Conservation (phyloP, 306 rosid species). For the Senna siamea region DNA sequence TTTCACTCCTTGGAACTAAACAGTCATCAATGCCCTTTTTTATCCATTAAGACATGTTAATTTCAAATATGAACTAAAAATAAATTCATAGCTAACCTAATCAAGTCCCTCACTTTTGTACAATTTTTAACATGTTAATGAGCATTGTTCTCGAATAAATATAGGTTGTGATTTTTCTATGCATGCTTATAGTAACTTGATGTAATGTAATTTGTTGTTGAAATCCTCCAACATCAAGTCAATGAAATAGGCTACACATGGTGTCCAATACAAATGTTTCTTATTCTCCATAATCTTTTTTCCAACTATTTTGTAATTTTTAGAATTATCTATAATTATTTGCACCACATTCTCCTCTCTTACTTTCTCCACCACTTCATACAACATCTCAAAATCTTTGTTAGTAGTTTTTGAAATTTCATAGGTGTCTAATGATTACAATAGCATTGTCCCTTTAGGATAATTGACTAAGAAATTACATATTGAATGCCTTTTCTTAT, state of each 20-base stretch:
- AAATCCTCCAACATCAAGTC: neutral
- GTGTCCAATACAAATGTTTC: neutral
- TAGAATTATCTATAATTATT: too few relatives aligned
- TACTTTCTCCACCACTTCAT: neutral
- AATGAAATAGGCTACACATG: neutral
- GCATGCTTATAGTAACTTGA: neutral
- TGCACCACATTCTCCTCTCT: neutral
- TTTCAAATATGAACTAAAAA: neutral
- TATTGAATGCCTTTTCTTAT: neutral
- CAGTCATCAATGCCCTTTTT: neutral
- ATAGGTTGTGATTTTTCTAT: neutral
- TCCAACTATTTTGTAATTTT: neutral
- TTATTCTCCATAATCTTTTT: neutral
- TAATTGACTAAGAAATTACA: neutral
- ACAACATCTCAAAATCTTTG: neutral
- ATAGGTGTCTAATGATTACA: neutral
- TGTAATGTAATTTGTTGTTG: neutral
- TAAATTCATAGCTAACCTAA: neutral
- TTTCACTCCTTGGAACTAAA: neutral
- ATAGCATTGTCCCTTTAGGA: neutral
- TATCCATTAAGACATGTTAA: neutral
- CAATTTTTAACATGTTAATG: neutral
- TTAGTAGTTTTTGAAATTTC: neutral
- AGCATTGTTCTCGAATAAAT: neutral
- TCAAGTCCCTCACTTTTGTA: neutral